Evolutionary conservation across 495 filamentous ascomycete species (phyloP), one percentile per base, ranked within the genome.

Genomic region (Ascodesmis nigricans): DNA sequence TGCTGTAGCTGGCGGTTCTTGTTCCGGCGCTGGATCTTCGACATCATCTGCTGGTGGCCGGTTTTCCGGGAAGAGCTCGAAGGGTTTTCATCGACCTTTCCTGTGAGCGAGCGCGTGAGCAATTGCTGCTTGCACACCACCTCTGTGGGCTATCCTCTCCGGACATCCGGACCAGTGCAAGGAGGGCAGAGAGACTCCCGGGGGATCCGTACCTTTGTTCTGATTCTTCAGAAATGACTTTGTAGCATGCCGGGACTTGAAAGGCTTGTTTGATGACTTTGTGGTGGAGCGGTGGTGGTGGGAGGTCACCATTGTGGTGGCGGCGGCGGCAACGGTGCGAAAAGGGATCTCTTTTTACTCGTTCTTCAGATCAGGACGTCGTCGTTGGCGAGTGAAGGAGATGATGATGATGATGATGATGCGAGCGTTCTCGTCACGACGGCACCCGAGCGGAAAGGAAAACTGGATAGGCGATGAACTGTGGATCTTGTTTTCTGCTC

Each of bases 31-130:
- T 91, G 80, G 54, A 97, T 61, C 58, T 92, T 97, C 22, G 83
- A 91, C 78, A 91, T 90, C 53, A 91, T 65, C 58, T 91, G 79
- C 52, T 95, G 90, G 54, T 93, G 80, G 39, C 76, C 76, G 26
- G 83, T 91, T 56, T 78, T 90, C 39, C 84, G 73, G 40, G 59
- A 60, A 23, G 71, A 67, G 50, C 57, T 74, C 44, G 53, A 18
- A 3, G 19, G 15, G 7, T 24, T 8, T 9, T 53, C 49, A 17
- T 52, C 49, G 24, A 44, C 26, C 29, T 47, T 53, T 30, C 48
- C 49, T 53, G 15, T 14, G 31, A n/a, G n/a, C n/a, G n/a, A n/a
- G n/a, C n/a, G n/a, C 19, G 11, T 15, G 2, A 7, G 11, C n/a
- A 39, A n/a, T 21, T 31, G 62, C 57, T 32, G 53, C 55, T 3